Conservation (phyloP, 1,139 yeast species). For the Geotrichum klebahnii region DNA sequence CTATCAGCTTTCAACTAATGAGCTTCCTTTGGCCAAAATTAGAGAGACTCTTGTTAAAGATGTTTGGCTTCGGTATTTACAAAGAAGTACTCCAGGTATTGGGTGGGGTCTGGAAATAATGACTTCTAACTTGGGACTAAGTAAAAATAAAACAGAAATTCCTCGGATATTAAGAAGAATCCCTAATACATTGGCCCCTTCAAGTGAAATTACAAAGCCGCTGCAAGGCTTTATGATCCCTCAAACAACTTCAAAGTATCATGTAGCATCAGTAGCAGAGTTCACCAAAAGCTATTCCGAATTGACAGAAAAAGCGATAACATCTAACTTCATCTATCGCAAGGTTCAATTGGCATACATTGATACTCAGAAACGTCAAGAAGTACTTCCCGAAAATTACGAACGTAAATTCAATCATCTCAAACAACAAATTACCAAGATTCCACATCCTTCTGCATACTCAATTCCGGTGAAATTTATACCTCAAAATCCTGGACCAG, state of each 20-base stretch:
- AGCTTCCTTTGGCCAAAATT: neutral
- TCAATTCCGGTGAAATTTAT: constrained; percentile 7
- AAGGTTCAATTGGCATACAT: neutral
- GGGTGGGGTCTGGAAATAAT: constrained; percentile 2
- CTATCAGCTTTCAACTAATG: neutral
- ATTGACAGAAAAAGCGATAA: neutral
- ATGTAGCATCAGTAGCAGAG: neutral
- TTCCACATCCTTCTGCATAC: constrained; percentile 6
- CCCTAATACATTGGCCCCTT: neutral
- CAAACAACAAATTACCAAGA: neutral
- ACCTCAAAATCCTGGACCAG: neutral
- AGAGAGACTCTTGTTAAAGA: constrained; percentile 6
- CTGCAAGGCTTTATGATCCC: neutral
- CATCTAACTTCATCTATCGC: neutral
- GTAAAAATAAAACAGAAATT: neutral
- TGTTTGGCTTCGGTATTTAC: constrained; percentile 8
- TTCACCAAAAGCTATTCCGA: neutral
- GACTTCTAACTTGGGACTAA: neutral
- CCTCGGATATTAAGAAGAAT: neutral
- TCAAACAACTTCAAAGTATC: neutral
- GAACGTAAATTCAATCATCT: neutral
- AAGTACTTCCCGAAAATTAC: neutral
- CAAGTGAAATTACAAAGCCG: neutral
- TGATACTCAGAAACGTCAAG: constrained; percentile 2
- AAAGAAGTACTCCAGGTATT: neutral